Evolutionary conservation across 768 basidiomycete genomes (phyloP).

Genomic region (Podaxis sp.): DNA sequence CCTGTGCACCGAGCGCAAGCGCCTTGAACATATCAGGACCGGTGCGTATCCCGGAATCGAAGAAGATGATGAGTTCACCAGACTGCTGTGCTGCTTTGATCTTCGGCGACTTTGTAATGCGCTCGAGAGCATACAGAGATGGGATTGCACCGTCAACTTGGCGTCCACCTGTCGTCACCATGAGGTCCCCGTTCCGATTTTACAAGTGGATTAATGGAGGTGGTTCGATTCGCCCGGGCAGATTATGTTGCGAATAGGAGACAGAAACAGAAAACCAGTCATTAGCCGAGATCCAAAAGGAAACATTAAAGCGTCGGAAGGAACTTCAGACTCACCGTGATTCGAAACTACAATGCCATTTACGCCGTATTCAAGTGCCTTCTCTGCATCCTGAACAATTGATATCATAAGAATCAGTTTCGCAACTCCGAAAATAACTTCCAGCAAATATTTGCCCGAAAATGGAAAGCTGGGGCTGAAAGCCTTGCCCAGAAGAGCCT

Average conservation of each 20-base stretch:
- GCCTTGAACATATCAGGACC: constrained; percentile 85
- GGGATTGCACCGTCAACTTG: constrained; percentile 78
- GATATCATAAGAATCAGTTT: background rate
- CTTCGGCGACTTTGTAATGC: constrained; percentile 58
- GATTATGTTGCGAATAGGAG: background rate
- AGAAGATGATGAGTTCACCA: constrained; percentile 66
- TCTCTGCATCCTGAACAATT: constrained; percentile 54
- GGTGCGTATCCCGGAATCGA: constrained; percentile 79
- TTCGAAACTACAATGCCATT: constrained; percentile 81
- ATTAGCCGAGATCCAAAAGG: background rate
- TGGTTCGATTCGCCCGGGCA: background rate
- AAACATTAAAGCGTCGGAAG: background rate
- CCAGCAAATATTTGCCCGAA: background rate
- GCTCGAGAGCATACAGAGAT: constrained; percentile 66
- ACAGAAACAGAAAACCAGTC: background rate
- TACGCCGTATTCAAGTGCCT: constrained; percentile 56
- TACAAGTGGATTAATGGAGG: background rate
- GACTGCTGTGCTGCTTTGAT: constrained; percentile 51
- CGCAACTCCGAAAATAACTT: background rate
- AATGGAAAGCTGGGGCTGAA: background rate
- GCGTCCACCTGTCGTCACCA: constrained; percentile 47
- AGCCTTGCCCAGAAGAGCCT: background rate
- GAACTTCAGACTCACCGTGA: constrained; percentile 45
- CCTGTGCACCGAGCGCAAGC: constrained; percentile 81
- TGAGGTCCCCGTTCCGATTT: background rate